phyloP scores from a whole-genome alignment of 805 yeast species.

The Cyberlindnera saturnus region DNA sequence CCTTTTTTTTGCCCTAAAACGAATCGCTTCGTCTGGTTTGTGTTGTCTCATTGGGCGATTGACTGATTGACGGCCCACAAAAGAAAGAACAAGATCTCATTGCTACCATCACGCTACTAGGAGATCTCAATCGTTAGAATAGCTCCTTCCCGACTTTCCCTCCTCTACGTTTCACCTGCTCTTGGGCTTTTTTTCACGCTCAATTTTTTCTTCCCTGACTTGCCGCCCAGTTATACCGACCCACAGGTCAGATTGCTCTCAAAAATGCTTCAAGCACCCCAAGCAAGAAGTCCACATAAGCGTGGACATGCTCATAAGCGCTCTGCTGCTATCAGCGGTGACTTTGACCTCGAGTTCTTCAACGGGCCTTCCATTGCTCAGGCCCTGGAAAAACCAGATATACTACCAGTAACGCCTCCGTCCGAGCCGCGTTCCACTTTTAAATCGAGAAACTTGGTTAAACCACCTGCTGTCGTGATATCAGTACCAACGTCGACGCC shows the following conservation, averaged over 20 bases:
- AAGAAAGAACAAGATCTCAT: no score
- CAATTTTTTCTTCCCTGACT: neutral
- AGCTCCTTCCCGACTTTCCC: no score
- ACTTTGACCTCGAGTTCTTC: conserved; percentile 46
- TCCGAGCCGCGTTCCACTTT: neutral
- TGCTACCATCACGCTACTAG: no score
- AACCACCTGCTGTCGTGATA: conserved; percentile 11
- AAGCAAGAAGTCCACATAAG: conserved; percentile 23
- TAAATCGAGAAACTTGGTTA: neutral
- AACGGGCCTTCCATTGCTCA: conserved; percentile 7
- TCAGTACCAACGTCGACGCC: conserved; percentile 17
- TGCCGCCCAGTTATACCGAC: neutral
- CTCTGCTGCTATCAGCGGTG: conserved; percentile 86
- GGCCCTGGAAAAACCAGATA: neutral
- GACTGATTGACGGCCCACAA: no score
- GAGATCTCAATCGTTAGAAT: no score
- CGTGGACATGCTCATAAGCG: conserved; percentile 75
- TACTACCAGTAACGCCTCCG: neutral
- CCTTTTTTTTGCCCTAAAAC: no score
- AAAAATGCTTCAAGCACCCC: conserved; percentile 17
- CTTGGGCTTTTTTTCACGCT: neutral
- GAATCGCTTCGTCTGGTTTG: no score
- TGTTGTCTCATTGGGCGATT: no score
- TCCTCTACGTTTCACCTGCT: neutral
- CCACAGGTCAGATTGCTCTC: neutral